Evolutionary conservation across 2,329 filamentous ascomycete species (phyloP).

Genomic region (Fusarium sp.): DNA sequence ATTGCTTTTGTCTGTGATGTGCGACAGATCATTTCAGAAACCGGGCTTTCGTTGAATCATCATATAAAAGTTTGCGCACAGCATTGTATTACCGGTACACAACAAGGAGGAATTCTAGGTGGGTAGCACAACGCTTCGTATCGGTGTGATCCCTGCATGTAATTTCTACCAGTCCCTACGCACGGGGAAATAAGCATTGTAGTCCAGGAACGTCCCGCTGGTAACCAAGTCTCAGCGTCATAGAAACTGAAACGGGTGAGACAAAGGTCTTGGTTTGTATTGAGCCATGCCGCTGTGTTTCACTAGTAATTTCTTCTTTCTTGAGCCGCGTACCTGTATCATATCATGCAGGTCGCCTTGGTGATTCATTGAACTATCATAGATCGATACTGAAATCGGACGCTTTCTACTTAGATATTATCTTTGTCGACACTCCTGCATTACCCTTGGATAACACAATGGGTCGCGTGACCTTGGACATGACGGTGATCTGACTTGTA

Average conservation of each 20-base stretch:
- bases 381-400: background rate
- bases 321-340: constrained; percentile 9
- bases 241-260: constrained; percentile 14
- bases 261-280: constrained; percentile 4
- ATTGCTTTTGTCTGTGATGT: constrained; percentile 11
- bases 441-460: background rate
- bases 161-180: constrained; percentile 3
- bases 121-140: constrained; percentile 12
- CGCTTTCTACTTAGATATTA: background rate
- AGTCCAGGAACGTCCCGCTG: constrained; percentile 6
- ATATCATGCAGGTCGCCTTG: background rate
- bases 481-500: no score
- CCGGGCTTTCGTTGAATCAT: constrained; percentile 13
- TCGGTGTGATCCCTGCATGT: background rate
- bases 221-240: constrained; percentile 21
- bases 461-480: background rate
- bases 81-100: background rate
- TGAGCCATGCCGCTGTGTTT: constrained; percentile 12
- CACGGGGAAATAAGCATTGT: constrained; percentile 15
- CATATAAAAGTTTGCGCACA: background rate
- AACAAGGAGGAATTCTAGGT: background rate
- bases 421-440: background rate
- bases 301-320: constrained; percentile 9
- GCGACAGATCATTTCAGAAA: constrained; percentile 13
- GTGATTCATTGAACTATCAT: constrained; percentile 4